A percentile compares a stretch with the other conserved stretches of the same genome.
Evolutionary conservation across 345 rosid genomes (phyloP).

Genomic region (Noccaea caerulescens): DNA sequence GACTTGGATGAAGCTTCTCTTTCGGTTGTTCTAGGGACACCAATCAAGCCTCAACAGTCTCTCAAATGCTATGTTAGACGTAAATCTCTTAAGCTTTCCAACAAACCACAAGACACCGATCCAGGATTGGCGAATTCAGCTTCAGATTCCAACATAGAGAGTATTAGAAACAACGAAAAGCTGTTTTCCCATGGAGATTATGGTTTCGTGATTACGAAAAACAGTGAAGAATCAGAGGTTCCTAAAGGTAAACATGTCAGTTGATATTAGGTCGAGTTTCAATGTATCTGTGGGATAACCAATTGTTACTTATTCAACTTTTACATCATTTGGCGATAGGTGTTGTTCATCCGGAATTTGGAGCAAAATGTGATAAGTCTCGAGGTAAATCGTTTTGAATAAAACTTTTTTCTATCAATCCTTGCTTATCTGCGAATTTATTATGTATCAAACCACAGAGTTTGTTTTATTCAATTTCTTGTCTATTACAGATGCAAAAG

Average conservation of each 20-base stretch:
- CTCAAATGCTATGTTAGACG: slow-evolving; percentile 22
- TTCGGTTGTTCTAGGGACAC: slow-evolving; percentile 10
- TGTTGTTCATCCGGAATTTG: too few species aligned
- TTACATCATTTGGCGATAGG: background rate
- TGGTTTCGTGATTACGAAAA: background rate
- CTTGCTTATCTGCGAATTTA: background rate
- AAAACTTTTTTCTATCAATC: background rate
- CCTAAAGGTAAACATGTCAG: background rate
- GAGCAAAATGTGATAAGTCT: background rate
- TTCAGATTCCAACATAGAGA: background rate
- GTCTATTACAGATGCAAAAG: background rate
- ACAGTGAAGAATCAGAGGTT: slow-evolving; percentile 7
- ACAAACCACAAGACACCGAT: background rate
- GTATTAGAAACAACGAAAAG: background rate
- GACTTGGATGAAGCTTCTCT: background rate
- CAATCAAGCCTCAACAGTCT: background rate
- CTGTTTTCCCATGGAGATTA: background rate
- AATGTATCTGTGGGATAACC: background rate
- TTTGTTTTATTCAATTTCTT: background rate
- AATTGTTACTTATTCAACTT: background rate
- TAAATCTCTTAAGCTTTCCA: background rate
- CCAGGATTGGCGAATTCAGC: background rate
- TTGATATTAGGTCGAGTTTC: background rate
- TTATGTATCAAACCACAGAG: background rate
- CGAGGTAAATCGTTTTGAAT: background rate